Evolutionary conservation across 2,329 filamentous ascomycete species (phyloP).

Genomic region (Apiospora phragmitis): DNA sequence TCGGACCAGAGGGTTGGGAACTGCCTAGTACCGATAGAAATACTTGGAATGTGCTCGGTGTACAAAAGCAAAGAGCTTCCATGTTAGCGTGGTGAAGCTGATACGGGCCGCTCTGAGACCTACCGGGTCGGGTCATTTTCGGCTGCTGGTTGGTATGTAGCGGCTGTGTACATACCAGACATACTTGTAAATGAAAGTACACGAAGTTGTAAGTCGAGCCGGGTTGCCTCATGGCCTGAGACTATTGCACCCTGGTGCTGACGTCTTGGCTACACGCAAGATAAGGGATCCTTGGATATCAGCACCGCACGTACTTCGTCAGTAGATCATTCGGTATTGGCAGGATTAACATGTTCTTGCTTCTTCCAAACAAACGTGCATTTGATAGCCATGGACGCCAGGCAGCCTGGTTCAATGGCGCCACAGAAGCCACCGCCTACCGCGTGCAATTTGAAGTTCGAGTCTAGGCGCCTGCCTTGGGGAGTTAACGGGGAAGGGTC

Average conservation of each 20-base stretch:
- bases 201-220: neutral
- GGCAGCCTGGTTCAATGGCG: neutral
- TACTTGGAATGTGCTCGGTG: neutral
- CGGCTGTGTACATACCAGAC: neutral
- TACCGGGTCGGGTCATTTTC: neutral
- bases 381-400: neutral
- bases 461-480: neutral
- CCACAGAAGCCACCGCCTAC: neutral
- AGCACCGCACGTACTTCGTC: neutral
- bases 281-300: neutral
- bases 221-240: neutral
- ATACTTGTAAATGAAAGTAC: neutral
- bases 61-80: neutral
- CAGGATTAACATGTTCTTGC: neutral
- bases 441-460: too few relatives aligned
- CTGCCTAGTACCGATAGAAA: neutral
- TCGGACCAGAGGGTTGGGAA: neutral
- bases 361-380: neutral
- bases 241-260: neutral
- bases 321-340: neutral
- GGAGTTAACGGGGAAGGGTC: neutral
- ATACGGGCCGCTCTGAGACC: conserved; percentile 3
- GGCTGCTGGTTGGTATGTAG: neutral
- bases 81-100: neutral
- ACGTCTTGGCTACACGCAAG: neutral